Evolutionary conservation across 2,329 filamentous ascomycete genomes (phyloP), one percentile per base, ranked within the genome.

Genomic region (Talaromyces sp.): DNA sequence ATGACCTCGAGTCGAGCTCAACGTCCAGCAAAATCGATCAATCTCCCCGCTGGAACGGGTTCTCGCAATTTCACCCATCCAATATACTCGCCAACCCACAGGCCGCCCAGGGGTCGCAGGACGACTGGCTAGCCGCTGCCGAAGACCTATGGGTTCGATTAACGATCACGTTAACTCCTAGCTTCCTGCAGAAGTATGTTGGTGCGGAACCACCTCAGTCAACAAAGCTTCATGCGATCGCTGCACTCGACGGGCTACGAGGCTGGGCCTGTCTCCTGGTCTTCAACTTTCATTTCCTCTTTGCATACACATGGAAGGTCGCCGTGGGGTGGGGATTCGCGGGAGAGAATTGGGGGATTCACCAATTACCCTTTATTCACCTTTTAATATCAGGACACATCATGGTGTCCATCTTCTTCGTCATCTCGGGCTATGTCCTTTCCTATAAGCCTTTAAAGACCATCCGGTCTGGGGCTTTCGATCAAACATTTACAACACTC

Each of bases 391-490:
- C 75, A 3, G 75, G 77, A 20, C 75, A 78, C 55, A 72, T 77
- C 54, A 76, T 77, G 75, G 76, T 79, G 13, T 69, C 71, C 41
- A 73, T 78, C 33, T 79, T 79, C 64, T 79, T 79, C 58, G 71
- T 79, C 30, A 72, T 79, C 22, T 78, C 75, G 8, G 77, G 76
- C 47, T 79, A 79, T 51, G 75, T 77, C n/a, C 66, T 79, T 42
- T 76, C 75, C 24, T 72, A 73, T 51, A 74, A 73, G 51, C 72
- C 72, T 3, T 55, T 75, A 48, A 76, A 70, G 54, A 63, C 68
- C 33, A 73, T 75, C 48, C 71, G 70, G 32, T 68, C 54, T 51
- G 64, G 68, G 37, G 64, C 70, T 10, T 75, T 69, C 55, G 73
- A 73, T 24, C 67, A 74, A 47, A 68, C 73, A 2, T 74, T 75